phyloP scores from a whole-genome alignment of 1,284 basidiomycete genomes.

The Cutaneotrichosporon sp. region DNA sequence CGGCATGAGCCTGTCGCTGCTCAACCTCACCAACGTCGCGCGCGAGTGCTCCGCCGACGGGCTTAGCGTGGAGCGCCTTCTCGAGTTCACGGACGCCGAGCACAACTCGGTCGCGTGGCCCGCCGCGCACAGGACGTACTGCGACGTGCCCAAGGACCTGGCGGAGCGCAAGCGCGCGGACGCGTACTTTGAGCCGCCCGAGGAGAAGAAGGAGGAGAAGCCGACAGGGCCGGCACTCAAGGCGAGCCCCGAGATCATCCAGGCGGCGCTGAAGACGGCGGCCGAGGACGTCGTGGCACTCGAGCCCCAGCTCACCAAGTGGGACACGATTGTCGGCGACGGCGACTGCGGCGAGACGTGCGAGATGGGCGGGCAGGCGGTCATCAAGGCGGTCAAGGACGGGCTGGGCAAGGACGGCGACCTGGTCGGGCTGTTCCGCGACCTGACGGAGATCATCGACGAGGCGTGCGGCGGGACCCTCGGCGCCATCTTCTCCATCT shows the following conservation, averaged over 20 bases:
- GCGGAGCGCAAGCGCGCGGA: conserved; percentile 35
- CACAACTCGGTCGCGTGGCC: conserved; percentile 55
- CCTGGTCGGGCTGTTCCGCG: conserved; percentile 47
- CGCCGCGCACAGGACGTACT: conserved; percentile 46
- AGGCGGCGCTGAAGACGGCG: conserved; percentile 35
- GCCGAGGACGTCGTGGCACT: conserved; percentile 43
- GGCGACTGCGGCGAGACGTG: conserved; percentile 54
- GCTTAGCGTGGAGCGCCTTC: conserved; percentile 38
- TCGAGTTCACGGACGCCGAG: conserved; percentile 55
- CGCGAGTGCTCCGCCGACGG: conserved; percentile 22
- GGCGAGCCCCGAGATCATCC: conserved; percentile 31
- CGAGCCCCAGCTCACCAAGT: conserved; percentile 56
- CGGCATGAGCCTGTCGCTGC: conserved; percentile 55
- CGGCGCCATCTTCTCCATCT: conserved; percentile 52
- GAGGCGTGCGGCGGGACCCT: conserved; percentile 50
- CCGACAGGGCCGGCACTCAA: conserved; percentile 38
- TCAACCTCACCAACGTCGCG: conserved; percentile 54
- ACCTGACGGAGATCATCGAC: conserved; percentile 50
- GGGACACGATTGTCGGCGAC: conserved; percentile 55
- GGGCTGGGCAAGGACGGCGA: conserved; percentile 44
- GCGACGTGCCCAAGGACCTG: conserved; percentile 29
- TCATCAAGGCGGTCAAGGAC: conserved; percentile 33
- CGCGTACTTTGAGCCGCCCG: conserved; percentile 38
- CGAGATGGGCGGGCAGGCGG: conserved; percentile 45
- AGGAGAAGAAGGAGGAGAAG: conserved; percentile 33